Evolutionary conservation across 768 basidiomycete species (phyloP), one percentile per base, ranked within the genome.

Genomic region (Pleurotus sapidus): DNA sequence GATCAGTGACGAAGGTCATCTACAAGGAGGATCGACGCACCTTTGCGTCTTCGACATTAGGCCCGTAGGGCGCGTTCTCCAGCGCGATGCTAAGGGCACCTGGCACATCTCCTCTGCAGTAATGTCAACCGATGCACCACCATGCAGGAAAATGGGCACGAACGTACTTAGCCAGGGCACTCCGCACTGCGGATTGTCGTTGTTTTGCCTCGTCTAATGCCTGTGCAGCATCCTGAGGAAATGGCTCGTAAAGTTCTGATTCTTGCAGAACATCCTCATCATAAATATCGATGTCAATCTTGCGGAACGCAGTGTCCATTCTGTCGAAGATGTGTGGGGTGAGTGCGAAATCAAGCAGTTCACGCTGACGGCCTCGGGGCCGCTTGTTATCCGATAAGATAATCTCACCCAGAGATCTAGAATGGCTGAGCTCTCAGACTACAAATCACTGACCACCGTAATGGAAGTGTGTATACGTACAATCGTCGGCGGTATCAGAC

Each of bases 241-340:
- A 95, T 2, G 89, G 81, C 27, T 91, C 89, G 69, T 88, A 95
- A 25, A 98, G 83, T 62, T 96, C 94, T 14, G 83, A 83, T 58
- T 95, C 91, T 46, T 87, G 82, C 5, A 98, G 73, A 20, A 86
- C 82, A 65, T 98, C 96, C 70, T 98, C 96, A 68, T 98, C 96
- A 74, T 86, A 93, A 40, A 77, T 80, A 75, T 98, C 96, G 67
- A 98, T 89, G 75, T 98, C 88, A 74, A 97, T 93, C 74, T 95
- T 95, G 64, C 95, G 81, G 73, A 94, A 97, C 53, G 86, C 84
- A 59, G 68, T 68, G 48, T 80, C 78, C 76, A 78, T 79, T 55
- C 40, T 24, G 24, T 42, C 30, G 4, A 20, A 20, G 20, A 34
- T 11, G 30, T 34, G 3, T 34, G 30, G 30, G 30, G 9, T 34